Conservation (phyloP, 208 protist genomes). For the Crithidia acanthocephali region DNA sequence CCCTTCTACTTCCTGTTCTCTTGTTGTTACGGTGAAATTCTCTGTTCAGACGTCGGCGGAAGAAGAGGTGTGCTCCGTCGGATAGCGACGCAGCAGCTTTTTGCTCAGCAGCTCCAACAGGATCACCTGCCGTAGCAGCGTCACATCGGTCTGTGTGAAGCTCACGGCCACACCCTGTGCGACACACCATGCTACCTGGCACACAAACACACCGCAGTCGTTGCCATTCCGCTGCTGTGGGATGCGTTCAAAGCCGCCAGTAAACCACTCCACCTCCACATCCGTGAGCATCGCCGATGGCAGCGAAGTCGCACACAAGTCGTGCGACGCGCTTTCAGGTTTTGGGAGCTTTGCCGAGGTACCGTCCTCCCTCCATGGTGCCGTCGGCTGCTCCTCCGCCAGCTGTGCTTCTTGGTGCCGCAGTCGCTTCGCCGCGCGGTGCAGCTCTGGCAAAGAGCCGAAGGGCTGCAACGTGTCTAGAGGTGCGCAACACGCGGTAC, state of each 20-base stretch:
- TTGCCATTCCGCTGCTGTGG: conserved; percentile 76
- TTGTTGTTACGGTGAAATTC: too few relatives aligned
- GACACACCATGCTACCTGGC: conserved; percentile 71
- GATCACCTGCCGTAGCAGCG: conserved; percentile 56
- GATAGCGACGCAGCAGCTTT: conserved; percentile 55
- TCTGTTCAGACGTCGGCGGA: conserved; percentile 33
- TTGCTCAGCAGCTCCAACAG: conserved; percentile 60
- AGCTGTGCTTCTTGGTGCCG: conserved; percentile 29
- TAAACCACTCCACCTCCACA: conserved; percentile 43
- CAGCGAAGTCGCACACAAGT: conserved; percentile 14
- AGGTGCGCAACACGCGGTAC: neutral
- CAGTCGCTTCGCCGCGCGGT: conserved; percentile 28
- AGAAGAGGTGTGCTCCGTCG: conserved; percentile 43
- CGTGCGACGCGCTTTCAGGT: neutral
- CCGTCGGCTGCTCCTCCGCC: conserved; percentile 6
- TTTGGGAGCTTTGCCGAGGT: neutral
- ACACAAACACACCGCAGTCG: conserved; percentile 90
- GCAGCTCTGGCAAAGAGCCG: conserved; percentile 20
- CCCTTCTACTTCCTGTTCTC: neutral
- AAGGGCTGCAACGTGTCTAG: conserved; percentile 29
- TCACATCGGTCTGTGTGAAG: conserved; percentile 55
- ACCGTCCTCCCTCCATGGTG: too few relatives aligned
- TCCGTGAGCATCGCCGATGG: conserved; percentile 22
- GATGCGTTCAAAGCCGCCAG: conserved; percentile 39
- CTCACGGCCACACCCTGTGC: conserved; percentile 56